A percentile compares a stretch with the other conserved stretches of the same genome.
Evolutionary conservation across 805 yeast genomes (phyloP).

Genomic region (Metschnikowia gruessii): DNA sequence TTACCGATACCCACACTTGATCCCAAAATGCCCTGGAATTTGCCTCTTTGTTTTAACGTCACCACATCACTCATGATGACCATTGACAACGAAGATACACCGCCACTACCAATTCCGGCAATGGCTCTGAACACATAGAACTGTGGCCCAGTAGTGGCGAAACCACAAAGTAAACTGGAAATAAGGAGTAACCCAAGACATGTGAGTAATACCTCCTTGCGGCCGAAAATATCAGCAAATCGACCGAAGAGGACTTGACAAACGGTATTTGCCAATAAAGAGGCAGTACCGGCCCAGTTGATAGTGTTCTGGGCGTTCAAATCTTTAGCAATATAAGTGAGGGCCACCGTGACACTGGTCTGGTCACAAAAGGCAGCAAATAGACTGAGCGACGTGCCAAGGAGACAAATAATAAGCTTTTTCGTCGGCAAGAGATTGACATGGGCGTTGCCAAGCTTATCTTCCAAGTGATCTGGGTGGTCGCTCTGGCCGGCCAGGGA

Average conservation of each 20-base stretch:
- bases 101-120: conserved; percentile 61
- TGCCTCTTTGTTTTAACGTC: conserved; percentile 50
- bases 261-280: conserved; percentile 65
- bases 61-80: conserved; percentile 56
- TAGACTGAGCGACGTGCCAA: conserved; percentile 38
- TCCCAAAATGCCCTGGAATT: conserved; percentile 54
- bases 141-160: conserved; percentile 41
- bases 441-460: conserved; percentile 41
- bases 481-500: conserved; percentile 8
- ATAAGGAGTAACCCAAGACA: conserved; percentile 45
- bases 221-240: conserved; percentile 61
- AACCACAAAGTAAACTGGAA: conserved; percentile 45
- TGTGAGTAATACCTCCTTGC: conserved; percentile 43
- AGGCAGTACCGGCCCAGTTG: conserved; percentile 73
- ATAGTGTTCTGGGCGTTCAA: conserved; percentile 47
- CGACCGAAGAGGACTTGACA: conserved; percentile 75
- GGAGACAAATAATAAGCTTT: conserved; percentile 36
- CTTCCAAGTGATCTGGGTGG: conserved; percentile 16
- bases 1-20: conserved; percentile 50
- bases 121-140: conserved; percentile 51
- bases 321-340: conserved; percentile 47
- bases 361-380: conserved; percentile 49
- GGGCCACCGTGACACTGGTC: conserved; percentile 47
- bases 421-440: conserved; percentile 38
- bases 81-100: conserved; percentile 48